Base-by-base conservation (phyloP, 2,329 filamentous ascomycete species). In the Phialophora verrucosa region DNA sequence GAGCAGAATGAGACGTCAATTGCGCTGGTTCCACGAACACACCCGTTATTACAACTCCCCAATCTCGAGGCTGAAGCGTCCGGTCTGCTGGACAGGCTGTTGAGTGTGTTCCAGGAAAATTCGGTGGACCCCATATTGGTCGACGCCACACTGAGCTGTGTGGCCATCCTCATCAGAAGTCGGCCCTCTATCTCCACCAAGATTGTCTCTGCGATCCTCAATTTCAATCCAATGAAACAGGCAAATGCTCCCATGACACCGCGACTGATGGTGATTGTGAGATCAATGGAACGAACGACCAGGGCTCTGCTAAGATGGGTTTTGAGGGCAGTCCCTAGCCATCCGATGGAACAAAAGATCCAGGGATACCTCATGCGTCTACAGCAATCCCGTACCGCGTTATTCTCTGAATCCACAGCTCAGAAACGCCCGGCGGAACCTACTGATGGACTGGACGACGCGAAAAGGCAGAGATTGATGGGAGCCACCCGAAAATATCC, bases 221-320 rank as follows among this genome's bases (percentile, higher is more conserved):
- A 88, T 77, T 99, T 97, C 84, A 97, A 97, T 75, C 95, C 95
- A 0, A 81, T 97, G 53, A 92, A 91, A 78, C 86, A 92, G 70
- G 91, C 91, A 64, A 90, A 87, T 73, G 87, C 88, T 1, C 89
- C 90, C 3, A 86, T 96, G 82, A 94, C 91, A 0, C 86, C 92
- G 2, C 92, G 89, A 75, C 86, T 87, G 58, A 92, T 90, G 73
- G 90, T 99, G 66, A 87, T 94, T 73, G 85, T 96, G 68, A 92
- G 90, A 78, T 98, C 94, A 4, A 95, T 99, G 88, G 94, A 97
- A 78, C 92, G 96, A 76, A 99, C 95, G 27, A 91, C 91, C 2
- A 87, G 93, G 73, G 88, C 93, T 71, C 81, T 99, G 55, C 83
- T 98, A 47, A 85, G 93, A 61, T 93, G 97, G 78, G 82, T 97